Percentiles rank a stretch among this genome's conserved stretches.
Conservation (phyloP, 345 rosid species). For the Hibiscus mutabilis region DNA sequence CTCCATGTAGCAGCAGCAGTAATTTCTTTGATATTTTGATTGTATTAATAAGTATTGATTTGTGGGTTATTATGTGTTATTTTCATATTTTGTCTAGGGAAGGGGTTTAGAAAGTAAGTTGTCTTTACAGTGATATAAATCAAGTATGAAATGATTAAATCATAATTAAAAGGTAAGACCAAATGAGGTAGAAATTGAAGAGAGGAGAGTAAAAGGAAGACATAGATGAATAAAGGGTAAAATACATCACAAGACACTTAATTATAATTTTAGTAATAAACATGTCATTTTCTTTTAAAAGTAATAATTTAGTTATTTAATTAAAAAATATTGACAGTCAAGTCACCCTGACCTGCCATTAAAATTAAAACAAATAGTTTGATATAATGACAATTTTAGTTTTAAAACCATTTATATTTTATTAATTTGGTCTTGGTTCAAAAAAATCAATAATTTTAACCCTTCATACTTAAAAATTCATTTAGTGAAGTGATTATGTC, state of each 20-base stretch:
- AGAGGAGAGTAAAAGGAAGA: not conserved
- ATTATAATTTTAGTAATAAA: not conserved
- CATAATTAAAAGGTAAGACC: constrained; percentile 39
- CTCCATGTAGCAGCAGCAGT: not conserved
- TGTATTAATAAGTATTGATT: no score
- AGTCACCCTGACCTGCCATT: no score
- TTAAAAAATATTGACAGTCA: no score
- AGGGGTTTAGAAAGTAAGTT: constrained; percentile 9
- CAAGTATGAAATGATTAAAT: constrained; percentile 43
- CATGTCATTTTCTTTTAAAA: not conserved
- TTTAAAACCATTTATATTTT: no score
- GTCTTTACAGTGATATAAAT: constrained; percentile 31
- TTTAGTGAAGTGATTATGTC: no score
- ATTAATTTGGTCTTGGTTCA: no score
- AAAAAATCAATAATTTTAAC: no score
- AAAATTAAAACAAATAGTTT: no score
- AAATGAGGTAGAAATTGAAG: constrained; percentile 22
- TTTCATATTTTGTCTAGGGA: not conserved
- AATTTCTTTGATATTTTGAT: not conserved
- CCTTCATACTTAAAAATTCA: no score
- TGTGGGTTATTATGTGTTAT: not conserved
- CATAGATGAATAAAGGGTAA: not conserved
- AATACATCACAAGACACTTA: no score
- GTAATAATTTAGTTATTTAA: no score
- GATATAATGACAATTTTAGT: no score